A percentile compares a stretch with the other conserved stretches of the same genome.
phyloP scores from a whole-genome alignment of 169 alveolate genomes.

The Cryptosporidium baileyi region DNA sequence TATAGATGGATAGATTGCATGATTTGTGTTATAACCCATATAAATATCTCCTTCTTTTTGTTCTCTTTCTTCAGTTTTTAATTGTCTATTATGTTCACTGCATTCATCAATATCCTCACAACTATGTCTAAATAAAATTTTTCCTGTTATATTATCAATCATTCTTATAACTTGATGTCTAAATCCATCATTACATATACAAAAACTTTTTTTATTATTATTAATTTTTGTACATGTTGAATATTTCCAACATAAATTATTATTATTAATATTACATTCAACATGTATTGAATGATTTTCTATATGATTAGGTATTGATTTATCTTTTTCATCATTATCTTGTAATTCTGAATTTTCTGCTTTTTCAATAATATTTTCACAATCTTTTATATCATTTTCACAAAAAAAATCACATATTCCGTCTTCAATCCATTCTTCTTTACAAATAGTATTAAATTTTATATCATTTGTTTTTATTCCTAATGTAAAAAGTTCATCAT shows the following conservation, averaged over 20 bases:
- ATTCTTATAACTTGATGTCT: conserved; percentile 32
- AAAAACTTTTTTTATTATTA: background rate
- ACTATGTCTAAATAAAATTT: conserved; percentile 29
- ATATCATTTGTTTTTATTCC: background rate
- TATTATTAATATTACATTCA: background rate
- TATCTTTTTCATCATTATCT: background rate
- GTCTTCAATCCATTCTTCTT: conserved; percentile 28
- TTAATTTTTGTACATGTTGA: conserved; percentile 5
- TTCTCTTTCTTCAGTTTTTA: conserved; percentile 20
- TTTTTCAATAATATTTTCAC: background rate
- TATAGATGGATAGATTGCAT: conserved; percentile 54
- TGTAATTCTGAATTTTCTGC: background rate
- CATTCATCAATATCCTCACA: conserved; percentile 68
- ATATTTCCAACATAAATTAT: conserved; percentile 23
- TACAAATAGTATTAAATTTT: background rate
- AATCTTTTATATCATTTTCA: conserved; percentile 5
- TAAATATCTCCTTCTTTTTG: conserved; percentile 43
- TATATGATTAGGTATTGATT: background rate
- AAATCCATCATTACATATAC: conserved; percentile 48
- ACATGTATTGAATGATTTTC: conserved; percentile 10
- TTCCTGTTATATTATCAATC: conserved; percentile 27
- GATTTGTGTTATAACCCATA: conserved; percentile 48
- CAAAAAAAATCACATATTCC: conserved; percentile 52
- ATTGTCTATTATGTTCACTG: conserved; percentile 34
- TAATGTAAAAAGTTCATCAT: conserved; percentile 32